These are phyloP conservation scores for Nicotiana rustica DNA, from an alignment of 305 asterid genomes.

Conservation along the genomic window DNA sequence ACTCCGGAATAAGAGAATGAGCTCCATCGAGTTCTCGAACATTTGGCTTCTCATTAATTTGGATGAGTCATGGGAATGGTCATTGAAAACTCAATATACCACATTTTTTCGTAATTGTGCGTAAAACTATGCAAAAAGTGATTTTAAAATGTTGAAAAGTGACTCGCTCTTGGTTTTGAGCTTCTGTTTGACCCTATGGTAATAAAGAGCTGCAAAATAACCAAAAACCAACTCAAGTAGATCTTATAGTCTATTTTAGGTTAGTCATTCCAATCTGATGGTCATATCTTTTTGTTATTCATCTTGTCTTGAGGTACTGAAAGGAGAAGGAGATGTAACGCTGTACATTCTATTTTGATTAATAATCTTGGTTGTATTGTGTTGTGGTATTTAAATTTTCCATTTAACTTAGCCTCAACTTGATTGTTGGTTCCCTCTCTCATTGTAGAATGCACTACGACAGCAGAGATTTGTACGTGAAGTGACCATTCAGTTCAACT, in stretches of 20 bases:
- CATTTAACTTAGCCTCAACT: conserved; percentile 12
- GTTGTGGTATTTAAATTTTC: conserved; percentile 1
- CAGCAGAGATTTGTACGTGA: conserved; percentile 92
- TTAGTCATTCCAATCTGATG: conserved; percentile 25
- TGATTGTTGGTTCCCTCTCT: conserved; percentile 24
- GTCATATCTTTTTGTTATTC: conserved; percentile 14
- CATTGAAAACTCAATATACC: conserved; percentile 22
- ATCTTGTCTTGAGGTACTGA: conserved; percentile 25
- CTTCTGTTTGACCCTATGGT: conserved; percentile 14
- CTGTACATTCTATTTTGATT: neutral
- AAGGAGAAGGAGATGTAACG: conserved; percentile 16
- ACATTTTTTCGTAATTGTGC: neutral
- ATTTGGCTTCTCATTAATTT: neutral
- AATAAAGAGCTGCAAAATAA: conserved; percentile 6
- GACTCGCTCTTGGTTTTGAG: neutral
- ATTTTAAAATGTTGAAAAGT: neutral
- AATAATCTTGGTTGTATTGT: neutral
- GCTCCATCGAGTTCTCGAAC: neutral
- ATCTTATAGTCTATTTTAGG: conserved; percentile 21
- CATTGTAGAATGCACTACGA: conserved; percentile 82
- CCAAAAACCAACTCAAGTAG: conserved; percentile 11
- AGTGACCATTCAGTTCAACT: conserved; percentile 88
- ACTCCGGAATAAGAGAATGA: conserved; percentile 1
- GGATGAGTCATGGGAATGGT: neutral
- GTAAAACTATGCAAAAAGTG: neutral